Evolutionary conservation across 305 asterid species (phyloP).

Genomic region (Andrographis paniculata): DNA sequence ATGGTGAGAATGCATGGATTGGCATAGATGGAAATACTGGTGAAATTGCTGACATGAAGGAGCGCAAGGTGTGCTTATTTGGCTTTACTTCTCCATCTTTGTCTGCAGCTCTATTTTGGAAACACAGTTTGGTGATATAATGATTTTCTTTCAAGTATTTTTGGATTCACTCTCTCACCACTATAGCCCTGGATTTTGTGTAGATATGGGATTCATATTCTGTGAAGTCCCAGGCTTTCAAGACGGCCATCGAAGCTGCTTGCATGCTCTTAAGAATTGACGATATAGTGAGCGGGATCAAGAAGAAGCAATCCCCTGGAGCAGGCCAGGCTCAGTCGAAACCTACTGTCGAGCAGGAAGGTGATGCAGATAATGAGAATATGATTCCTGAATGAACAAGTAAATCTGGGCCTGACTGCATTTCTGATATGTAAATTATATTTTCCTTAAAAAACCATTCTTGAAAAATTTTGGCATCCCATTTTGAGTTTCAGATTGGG

Average conservation of each 20-base stretch:
- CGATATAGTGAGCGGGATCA: conserved; percentile 94
- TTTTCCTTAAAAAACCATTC: too few relatives aligned
- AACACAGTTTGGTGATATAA: too few relatives aligned
- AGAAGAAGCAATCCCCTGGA: conserved; percentile 83
- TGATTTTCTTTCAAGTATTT: too few relatives aligned
- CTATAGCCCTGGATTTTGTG: neutral
- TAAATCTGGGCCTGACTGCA: too few relatives aligned
- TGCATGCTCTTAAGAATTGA: conserved; percentile 94
- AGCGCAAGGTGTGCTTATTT: conserved; percentile 54
- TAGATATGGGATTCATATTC: conserved; percentile 96
- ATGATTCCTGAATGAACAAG: conserved; percentile 65
- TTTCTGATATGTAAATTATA: too few relatives aligned
- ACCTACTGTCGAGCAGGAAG: conserved; percentile 68
- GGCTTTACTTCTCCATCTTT: conserved; percentile 10
- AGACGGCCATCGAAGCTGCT: conserved; percentile 95
- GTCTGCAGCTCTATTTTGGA: neutral
- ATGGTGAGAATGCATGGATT: conserved; percentile 91
- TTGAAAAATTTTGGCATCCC: too few relatives aligned
- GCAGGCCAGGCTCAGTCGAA: conserved; percentile 54
- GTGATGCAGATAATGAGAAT: conserved; percentile 84
- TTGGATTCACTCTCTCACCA: too few relatives aligned
- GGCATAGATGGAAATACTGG: conserved; percentile 98
- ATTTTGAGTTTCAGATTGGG: too few relatives aligned
- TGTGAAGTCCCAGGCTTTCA: conserved; percentile 86
- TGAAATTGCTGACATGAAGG: conserved; percentile 87